Evolutionary conservation across 1,139 yeast genomes (phyloP), one percentile per base, ranked within the genome.

Genomic region (Geotrichum phurueaensis): DNA sequence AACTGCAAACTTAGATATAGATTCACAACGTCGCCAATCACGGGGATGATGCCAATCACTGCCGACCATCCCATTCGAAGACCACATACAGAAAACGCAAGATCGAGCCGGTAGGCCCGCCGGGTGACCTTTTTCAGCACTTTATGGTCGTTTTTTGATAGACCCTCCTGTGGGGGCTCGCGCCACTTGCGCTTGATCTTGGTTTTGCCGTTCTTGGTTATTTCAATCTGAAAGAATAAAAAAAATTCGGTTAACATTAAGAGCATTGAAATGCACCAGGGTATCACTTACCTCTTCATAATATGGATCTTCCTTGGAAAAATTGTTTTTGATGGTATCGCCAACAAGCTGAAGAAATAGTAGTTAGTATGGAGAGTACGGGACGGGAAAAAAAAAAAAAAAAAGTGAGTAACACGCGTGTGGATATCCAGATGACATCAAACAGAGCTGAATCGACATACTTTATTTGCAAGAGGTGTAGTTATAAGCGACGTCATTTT

Each of bases 51-150:
- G 1, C 92, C 92, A 63, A 88, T 80, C 12, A 88, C 66, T 1
- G 87, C 89, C 1, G 87, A 80, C 87, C 90, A 86, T 1, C 96
- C 96, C 49, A 86, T 68, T 54, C 89, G 75, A 22, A 84, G 69
- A 0, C 95, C 94, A 70, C 87, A 83, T 53, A 85, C 61, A 60
- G 81, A 79, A 70, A 87, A 81, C 62, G 81, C 80, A 70, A 85
- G 78, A 69, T 88, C 96, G 65, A 86, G 73, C 55, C 84, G 77
- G 68, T 86, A 86, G 3, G 76, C 92, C 62, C 82, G 77, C 57
- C 83, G 76, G 67, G 83, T 79, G 49, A 86, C 84, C 23, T 80
- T 76, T 59, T 78, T 77, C 64, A 87, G 73, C 1, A 86, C 73
- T 59, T 78, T 76, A 61, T 78, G 75, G 66, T 87, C 94, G 51